Base-by-base conservation (phyloP, 2,329 filamentous ascomycete species). In the Fusarium equiseti region DNA sequence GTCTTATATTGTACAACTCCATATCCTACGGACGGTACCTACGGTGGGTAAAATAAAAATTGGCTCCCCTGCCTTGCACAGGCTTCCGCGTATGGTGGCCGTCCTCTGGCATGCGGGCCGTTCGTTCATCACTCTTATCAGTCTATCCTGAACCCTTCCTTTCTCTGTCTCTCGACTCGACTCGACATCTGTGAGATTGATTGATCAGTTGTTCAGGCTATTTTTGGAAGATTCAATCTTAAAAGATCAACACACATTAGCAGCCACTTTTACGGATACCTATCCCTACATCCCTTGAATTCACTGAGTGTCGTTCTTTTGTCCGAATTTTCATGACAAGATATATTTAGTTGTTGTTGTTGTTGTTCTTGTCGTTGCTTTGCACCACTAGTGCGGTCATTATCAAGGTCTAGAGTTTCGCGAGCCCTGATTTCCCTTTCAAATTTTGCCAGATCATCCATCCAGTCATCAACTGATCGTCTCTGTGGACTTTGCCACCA, bases 181-280 rank as follows among this genome's bases (percentile, higher is more conserved):
- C 24, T 35, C 26, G 35, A 27, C 24, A 42, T 26, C 35, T 38
- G 40, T 26, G 63, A 59, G 59, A 68, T 69, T 71, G 59, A 66
- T 48, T 59, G 63, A 71, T 65, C 24, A 65, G 38, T 51, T 55
- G 56, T 50, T 40, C 16, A 18, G 29, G 26, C 68, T 71, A 71
- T 71, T 71, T 71, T 71, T 71, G 68, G 68, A 53, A 53, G 51
- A 59, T 42, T 57, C 68, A 71, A 71, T 71, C 63, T 71, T 71
- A 71, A 71, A 71, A 54, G 42, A 63, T 52, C 43, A 51, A 31
- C 46, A 49, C 27, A 31, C 61, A 64, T 70, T 57, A 59, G 68
- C 32, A 52, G 44, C 27, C 38, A 53, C 31, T 44, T 46, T 58
- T 44, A 38, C 35, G 35, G 18, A n/a, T 38, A 11, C 35, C 35